Evolutionary conservation across 2,329 filamentous ascomycete species (phyloP).

Genomic region (Aureobasidium sp.): DNA sequence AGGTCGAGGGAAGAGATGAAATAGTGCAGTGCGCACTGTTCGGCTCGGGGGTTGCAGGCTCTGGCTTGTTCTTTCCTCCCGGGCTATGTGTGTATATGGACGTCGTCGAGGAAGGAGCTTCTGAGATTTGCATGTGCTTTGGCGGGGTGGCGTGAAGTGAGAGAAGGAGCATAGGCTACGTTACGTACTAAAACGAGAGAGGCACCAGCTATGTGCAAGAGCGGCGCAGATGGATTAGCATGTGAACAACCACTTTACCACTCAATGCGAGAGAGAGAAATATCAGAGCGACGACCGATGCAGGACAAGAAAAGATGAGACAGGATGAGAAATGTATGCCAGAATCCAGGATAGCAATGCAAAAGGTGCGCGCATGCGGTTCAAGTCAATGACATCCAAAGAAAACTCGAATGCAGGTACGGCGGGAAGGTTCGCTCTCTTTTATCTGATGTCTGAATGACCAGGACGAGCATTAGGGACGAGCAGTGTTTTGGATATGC

Average conservation of each 20-base stretch:
- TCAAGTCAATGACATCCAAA: background rate
- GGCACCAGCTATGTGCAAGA: constrained; percentile 14
- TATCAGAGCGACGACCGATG: background rate
- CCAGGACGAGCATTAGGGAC: constrained; percentile 19
- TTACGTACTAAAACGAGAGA: constrained; percentile 12
- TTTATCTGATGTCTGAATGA: constrained; percentile 10
- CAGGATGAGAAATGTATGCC: constrained; percentile 2
- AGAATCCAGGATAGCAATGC: constrained; percentile 10
- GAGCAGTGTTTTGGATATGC: constrained; percentile 22
- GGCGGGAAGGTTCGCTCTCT: background rate
- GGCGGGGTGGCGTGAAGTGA: constrained; percentile 12
- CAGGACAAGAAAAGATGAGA: background rate
- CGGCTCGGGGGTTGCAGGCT: background rate
- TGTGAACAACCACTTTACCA: background rate
- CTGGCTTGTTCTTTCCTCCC: background rate
- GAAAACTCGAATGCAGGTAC: constrained; percentile 2
- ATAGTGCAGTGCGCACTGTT: background rate
- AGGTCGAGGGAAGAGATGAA: background rate
- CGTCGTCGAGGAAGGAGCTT: constrained; percentile 14
- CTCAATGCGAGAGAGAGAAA: background rate
- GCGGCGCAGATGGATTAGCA: background rate
- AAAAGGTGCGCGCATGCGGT: constrained; percentile 1
- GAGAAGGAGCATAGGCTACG: constrained; percentile 11
- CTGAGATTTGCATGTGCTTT: constrained; percentile 14
- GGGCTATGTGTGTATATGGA: constrained; percentile 14